phyloP scores from a whole-genome alignment of 495 filamentous ascomycete genomes.

The Daldinia vernicosa region DNA sequence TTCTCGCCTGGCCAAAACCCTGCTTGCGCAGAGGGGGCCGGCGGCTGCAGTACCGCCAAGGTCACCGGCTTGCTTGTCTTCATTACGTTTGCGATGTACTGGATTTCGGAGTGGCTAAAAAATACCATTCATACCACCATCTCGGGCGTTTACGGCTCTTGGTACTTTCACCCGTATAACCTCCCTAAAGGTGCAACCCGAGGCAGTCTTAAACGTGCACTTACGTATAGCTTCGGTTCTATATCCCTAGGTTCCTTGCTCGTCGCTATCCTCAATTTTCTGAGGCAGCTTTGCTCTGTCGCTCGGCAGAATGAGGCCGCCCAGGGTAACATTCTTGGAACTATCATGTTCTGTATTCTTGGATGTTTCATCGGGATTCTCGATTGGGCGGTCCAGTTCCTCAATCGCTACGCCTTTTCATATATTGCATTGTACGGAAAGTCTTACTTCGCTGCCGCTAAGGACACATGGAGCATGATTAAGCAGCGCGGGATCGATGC shows the following conservation, averaged over 20 bases:
- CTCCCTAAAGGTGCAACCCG: conserved; percentile 80
- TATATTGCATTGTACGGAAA: conserved; percentile 94
- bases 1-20: conserved; percentile 77
- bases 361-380: conserved; percentile 79
- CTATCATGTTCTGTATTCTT: conserved; percentile 74
- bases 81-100: conserved; percentile 89
- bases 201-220: conserved; percentile 76
- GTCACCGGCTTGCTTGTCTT: conserved; percentile 87
- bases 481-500: conserved; percentile 91
- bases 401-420: conserved; percentile 87
- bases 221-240: conserved; percentile 91
- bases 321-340: conserved; percentile 73
- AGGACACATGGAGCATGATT: conserved; percentile 90
- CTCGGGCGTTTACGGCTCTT: conserved; percentile 87
- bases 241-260: conserved; percentile 86
- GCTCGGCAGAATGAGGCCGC: conserved; percentile 70
- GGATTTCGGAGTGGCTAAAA: conserved; percentile 91
- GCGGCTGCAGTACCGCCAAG: conserved; percentile 76
- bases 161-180: conserved; percentile 78
- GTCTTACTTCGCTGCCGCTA: conserved; percentile 82
- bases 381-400: conserved; percentile 83
- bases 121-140: conserved; percentile 90
- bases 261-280: conserved; percentile 85
- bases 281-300: conserved; percentile 79
- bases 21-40: conserved; percentile 67